phyloP scores from a whole-genome alignment of 371 early-diverging fungal species.

The Choanephora cucurbitarum region DNA sequence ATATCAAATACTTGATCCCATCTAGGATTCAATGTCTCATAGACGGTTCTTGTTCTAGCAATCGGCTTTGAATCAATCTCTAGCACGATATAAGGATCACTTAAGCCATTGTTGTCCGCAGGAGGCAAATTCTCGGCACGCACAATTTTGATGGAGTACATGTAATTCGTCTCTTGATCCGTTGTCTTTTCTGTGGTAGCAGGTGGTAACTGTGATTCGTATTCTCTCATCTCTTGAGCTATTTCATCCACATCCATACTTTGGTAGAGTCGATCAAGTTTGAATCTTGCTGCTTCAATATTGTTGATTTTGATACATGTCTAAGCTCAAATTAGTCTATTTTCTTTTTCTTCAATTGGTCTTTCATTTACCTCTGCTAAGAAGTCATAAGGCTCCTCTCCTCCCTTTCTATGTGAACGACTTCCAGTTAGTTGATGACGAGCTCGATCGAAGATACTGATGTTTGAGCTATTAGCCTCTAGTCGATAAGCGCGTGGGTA shows the following conservation, averaged over 20 bases:
- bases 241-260: slow-evolving; percentile 70
- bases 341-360: not conserved
- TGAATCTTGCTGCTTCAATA: slow-evolving; percentile 64
- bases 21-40: slow-evolving; percentile 79
- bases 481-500: slow-evolving; percentile 24
- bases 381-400: slow-evolving; percentile 51
- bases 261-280: slow-evolving; percentile 63
- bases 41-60: slow-evolving; percentile 65
- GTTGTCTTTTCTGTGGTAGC: slow-evolving; percentile 5
- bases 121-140: slow-evolving; percentile 59
- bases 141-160: slow-evolving; percentile 62
- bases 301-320: slow-evolving; percentile 70
- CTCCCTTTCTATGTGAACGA: slow-evolving; percentile 30
- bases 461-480: slow-evolving; percentile 18
- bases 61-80: slow-evolving; percentile 56
- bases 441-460: slow-evolving; percentile 43
- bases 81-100: slow-evolving; percentile 79
- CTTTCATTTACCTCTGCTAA: slow-evolving; percentile 48
- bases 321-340: slow-evolving; percentile 13
- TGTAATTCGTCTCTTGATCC: slow-evolving; percentile 34
- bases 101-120: slow-evolving; percentile 60
- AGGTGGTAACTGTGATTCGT: slow-evolving; percentile 21
- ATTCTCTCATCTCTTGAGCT: slow-evolving; percentile 50
- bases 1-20: slow-evolving; percentile 93
- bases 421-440: slow-evolving; percentile 42